phyloP scores from a whole-genome alignment of 2,329 filamentous ascomycete species.

The Iodosphaeria phyllophila region DNA sequence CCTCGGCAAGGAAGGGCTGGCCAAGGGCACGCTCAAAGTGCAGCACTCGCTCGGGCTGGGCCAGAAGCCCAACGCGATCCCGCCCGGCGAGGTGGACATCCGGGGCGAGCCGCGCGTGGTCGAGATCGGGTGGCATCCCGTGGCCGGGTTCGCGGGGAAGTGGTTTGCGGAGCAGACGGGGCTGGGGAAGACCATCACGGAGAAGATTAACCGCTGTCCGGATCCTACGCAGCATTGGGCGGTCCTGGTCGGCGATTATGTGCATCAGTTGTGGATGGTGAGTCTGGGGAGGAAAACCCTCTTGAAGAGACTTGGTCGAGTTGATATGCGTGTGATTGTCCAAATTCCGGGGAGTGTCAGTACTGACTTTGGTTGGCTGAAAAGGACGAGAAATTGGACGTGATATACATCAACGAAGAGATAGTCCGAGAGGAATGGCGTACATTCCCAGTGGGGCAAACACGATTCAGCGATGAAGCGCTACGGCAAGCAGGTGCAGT shows the following conservation, averaged over 20 bases:
- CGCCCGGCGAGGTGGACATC: constrained; percentile 17
- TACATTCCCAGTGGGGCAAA: constrained; percentile 30
- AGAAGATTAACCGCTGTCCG: constrained; percentile 32
- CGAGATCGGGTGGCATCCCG: constrained; percentile 38
- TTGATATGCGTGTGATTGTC: no score
- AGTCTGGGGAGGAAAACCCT: constrained; percentile 5
- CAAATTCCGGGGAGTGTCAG: no score
- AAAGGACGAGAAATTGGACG: constrained; percentile 34
- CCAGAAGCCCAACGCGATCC: constrained; percentile 23
- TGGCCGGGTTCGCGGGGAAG: constrained; percentile 33
- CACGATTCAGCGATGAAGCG: constrained; percentile 34
- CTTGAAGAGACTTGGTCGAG: no score
- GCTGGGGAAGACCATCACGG: constrained; percentile 34
- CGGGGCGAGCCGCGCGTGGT: constrained; percentile 21
- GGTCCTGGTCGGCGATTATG: constrained; percentile 34
- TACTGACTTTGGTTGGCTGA: no score
- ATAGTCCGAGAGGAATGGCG: constrained; percentile 27
- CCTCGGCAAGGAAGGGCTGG: constrained; percentile 9
- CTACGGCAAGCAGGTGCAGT: constrained; percentile 25
- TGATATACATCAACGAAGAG: constrained; percentile 35
- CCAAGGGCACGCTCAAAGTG: constrained; percentile 21
- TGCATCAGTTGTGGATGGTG: constrained; percentile 41
- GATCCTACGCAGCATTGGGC: constrained; percentile 44
- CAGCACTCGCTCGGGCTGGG: constrained; percentile 25
- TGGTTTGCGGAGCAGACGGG: constrained; percentile 39